Evolutionary conservation across 2,329 filamentous ascomycete species (phyloP), one percentile per base, ranked within the genome.

Genomic region (Neofusicoccum umdonicola): DNA sequence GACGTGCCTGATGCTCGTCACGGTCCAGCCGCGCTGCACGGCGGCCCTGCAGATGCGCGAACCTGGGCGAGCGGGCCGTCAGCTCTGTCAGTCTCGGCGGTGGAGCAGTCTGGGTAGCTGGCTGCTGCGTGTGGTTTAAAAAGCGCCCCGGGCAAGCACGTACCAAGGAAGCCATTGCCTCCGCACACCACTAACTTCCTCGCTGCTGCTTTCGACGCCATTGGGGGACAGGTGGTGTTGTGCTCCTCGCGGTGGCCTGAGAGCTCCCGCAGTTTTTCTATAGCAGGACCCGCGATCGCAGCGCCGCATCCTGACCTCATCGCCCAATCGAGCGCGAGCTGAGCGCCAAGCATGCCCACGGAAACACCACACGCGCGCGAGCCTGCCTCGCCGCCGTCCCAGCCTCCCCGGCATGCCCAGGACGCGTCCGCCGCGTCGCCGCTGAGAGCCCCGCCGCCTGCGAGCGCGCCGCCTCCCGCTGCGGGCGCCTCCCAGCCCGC

Each of bases 181-280:
- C 95, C 95, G 69, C 91, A 96, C 63, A 99, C 93, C 47, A 98
- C 88, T 48, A 99, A 83, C 78, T 88, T 90, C 80, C 93, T 97
- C 65, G 87, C 82, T 57, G 84, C 83, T 68, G 84, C 82, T 62
- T 84, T 80, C 58, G 45, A 72, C 78, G 87, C 86, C 78, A 75
- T 80, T 72, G 67, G 65, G 58, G 62, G 64, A 48, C 13, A 61
- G 57, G 39, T 60, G 66, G 63, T 66, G 65, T 67, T 66, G 62
- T 41, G 17, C n/a, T 15, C 22, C 22, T 48, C 13, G 19, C 13
- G 37, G 52, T 42, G 54, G 56, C 42, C 56, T 47, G 56, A 37
- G 56, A 47, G 56, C 27, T n/a, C 7, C 42, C 22, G n/a, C 22
- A 11, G 9, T n/a, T 64, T 44, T 58, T 64, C 13, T 47, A 42